Evolutionary conservation across 2,329 filamentous ascomycete species (phyloP).

Genomic region (Madurella fahalii): DNA sequence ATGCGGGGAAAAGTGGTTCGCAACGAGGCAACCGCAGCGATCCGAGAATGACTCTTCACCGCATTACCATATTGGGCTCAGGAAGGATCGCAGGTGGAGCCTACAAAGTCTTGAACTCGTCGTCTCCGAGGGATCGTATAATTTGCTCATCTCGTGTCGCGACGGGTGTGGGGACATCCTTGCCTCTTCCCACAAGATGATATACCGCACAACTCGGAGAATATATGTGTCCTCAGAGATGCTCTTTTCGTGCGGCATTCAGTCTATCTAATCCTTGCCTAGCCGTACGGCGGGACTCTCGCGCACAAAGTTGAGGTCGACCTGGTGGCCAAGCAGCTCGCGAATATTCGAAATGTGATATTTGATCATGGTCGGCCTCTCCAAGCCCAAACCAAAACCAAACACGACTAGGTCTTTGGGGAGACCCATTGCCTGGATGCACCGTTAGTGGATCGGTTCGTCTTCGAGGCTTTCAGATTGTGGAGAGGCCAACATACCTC

Average conservation of each 20-base stretch:
- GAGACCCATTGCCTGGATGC: slow-evolving; percentile 11
- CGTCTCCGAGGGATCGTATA: neutral
- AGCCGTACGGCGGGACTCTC: slow-evolving; percentile 85
- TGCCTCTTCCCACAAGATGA: neutral
- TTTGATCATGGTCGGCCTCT: slow-evolving; percentile 98
- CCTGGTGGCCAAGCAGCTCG: slow-evolving; percentile 90
- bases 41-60: slow-evolving; percentile 9
- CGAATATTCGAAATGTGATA: slow-evolving; percentile 86
- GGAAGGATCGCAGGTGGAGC: neutral
- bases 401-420: slow-evolving; percentile 82
- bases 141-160: neutral
- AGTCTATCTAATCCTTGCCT: slow-evolving; percentile 66
- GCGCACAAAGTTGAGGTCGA: slow-evolving; percentile 89
- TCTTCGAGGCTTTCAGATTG: neutral
- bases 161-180: neutral
- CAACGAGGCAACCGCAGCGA: slow-evolving; percentile 6
- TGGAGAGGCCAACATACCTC: slow-evolving; percentile 41
- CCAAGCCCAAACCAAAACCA: slow-evolving; percentile 86
- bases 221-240: neutral
- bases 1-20: slow-evolving; percentile 13
- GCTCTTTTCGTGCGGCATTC: slow-evolving; percentile 6
- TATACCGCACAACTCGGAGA: neutral
- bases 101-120: neutral
- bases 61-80: neutral
- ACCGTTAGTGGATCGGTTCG: neutral